Base-by-base conservation (phyloP, 1,284 basidiomycete species). In the Sutorius eximius region DNA sequence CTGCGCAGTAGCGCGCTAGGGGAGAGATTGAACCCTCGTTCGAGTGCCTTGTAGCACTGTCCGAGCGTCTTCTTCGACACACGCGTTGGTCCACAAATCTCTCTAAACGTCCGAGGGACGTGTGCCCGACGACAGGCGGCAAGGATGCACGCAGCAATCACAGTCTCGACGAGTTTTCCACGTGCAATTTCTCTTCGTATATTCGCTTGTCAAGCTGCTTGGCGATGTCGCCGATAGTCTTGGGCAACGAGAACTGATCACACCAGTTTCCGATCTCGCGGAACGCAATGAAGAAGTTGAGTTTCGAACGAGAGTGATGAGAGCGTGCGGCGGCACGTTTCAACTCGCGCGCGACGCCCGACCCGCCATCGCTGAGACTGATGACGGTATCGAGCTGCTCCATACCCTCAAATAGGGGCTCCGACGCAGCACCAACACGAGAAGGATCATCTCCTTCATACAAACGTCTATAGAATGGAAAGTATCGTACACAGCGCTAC, bases 381-480 rank as follows among this genome's bases (percentile, higher is more conserved):
- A 99, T 98, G 59, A 93, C 84, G 27, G 97, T 99, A 67, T 95
- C 91, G 51, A 97, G 83, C 70, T 95, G 90, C 70, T 96, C 94
- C 64, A 94, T 89, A 46, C 93, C 93, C 69, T 98, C 95, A 75
- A 98, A 81, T 29, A 98, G 78, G 49, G 95, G 94, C 71, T 98
- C 95, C 40, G 88, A 86, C 38, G 95, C 93, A 52, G 93, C 94
- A 77, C 97, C 97, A 61, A 99, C 97, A 91, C 97, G 97, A 64
- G 96, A 99, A 55, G 96, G 96, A 72, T 99, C 97, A 72, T 99
- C 97, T 58, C 96, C 95, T 77, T 98, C 96, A 72, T 99, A 97
- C 97, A 73, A 99, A 99, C 55, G 97, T 99, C 88, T 98, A 81
- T 50, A 63, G 52, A 57, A 51, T 53, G 45, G 57, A 57, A 52